Evolutionary conservation across 495 filamentous ascomycete genomes (phyloP).

Genomic region (Trypethelium eluteriae): DNA sequence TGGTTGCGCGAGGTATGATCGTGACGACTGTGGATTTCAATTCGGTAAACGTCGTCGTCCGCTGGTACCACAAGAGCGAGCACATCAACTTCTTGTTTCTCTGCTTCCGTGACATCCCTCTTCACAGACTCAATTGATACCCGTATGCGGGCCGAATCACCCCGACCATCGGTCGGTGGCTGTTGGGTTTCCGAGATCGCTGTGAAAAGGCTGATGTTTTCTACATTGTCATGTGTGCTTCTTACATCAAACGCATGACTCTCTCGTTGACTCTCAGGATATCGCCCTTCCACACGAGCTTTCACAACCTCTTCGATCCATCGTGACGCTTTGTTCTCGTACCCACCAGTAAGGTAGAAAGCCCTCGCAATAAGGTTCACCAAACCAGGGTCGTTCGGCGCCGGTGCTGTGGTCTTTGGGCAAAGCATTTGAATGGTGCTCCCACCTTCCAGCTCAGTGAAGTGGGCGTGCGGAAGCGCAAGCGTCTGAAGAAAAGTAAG

Average conservation of each 20-base stretch:
- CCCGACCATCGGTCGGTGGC: constrained; percentile 47
- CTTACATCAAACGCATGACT: constrained; percentile 71
- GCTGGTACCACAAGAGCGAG: constrained; percentile 28
- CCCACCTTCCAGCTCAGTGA: constrained; percentile 70
- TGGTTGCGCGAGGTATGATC: constrained; percentile 59
- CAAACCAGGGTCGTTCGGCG: constrained; percentile 11
- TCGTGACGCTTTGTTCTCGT: constrained; percentile 69
- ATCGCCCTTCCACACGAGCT: constrained; percentile 77
- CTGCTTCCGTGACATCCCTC: constrained; percentile 50
- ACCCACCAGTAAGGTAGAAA: constrained; percentile 56
- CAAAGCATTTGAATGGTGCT: constrained; percentile 60
- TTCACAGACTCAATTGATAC: constrained; percentile 55
- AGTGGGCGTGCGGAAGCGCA: constrained; percentile 59
- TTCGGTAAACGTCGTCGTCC: constrained; percentile 44
- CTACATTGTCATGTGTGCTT: constrained; percentile 51
- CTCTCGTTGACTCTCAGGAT: constrained; percentile 70
- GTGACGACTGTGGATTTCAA: constrained; percentile 53
- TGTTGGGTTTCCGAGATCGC: constrained; percentile 67
- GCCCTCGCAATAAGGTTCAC: constrained; percentile 16
- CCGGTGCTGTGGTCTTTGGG: constrained; percentile 19
- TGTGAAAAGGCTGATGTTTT: constrained; percentile 58
- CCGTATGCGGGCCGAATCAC: constrained; percentile 50
- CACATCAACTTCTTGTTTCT: constrained; percentile 62
- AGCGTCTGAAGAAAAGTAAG: constrained; percentile 68
- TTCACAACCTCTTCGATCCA: constrained; percentile 80